Conservation (phyloP, 2,329 filamentous ascomycete genomes). For the Pestalotiopsis sp. region DNA sequence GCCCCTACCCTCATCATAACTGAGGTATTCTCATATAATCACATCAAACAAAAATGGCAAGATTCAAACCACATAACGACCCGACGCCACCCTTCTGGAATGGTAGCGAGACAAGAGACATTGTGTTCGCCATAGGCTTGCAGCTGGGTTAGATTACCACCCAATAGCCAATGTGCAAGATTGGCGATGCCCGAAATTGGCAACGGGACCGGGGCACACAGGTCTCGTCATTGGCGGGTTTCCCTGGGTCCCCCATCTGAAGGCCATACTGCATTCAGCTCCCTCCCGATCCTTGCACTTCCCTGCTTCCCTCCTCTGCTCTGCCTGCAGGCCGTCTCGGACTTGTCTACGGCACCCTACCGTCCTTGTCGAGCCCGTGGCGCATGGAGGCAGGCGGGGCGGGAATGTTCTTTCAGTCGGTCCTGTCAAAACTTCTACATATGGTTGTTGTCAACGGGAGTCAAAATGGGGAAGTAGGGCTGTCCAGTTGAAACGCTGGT, state of each 20-base stretch:
- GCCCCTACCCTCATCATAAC: background rate
- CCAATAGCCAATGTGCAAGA: background rate
- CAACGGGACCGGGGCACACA: background rate
- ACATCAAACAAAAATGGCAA: background rate
- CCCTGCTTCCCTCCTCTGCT: background rate
- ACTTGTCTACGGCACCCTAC: background rate
- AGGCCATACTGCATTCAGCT: background rate
- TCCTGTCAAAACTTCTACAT: background rate
- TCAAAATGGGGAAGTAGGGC: background rate
- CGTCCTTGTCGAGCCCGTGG: background rate
- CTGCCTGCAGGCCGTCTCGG: background rate
- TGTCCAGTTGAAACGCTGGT: background rate
- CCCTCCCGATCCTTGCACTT: slow-evolving; percentile 4
- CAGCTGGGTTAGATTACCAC: background rate
- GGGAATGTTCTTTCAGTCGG: background rate
- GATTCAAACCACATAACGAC: background rate
- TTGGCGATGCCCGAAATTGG: slow-evolving; percentile 4
- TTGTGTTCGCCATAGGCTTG: background rate
- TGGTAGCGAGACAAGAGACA: background rate
- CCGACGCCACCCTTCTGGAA: background rate
- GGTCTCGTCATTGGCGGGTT: slow-evolving; percentile 9
- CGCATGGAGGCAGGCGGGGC: background rate
- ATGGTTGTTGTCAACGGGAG: background rate
- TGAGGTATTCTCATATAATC: background rate
- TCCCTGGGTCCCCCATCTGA: background rate